Evolutionary conservation across 1,139 yeast genomes (phyloP).

Genomic region (Magnusiomyces fungicola): DNA sequence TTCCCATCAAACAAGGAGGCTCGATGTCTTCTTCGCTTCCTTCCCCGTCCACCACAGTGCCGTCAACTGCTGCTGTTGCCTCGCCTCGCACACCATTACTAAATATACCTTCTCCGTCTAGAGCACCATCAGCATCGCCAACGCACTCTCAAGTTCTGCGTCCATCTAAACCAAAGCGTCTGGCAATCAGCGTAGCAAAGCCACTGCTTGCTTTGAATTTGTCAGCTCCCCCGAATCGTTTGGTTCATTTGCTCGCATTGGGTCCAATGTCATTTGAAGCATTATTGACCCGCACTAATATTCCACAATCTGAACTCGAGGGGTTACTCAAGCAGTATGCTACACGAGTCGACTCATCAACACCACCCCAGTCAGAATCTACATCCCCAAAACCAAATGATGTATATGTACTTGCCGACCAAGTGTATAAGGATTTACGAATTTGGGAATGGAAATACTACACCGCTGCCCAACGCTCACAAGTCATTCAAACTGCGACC

Average conservation of each 20-base stretch:
- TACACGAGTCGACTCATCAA: background rate
- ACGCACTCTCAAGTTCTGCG: background rate
- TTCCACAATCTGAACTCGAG: constrained; percentile 25
- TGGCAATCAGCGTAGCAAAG: constrained; percentile 17
- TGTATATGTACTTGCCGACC: constrained; percentile 25
- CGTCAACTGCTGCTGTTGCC: constrained; percentile 15
- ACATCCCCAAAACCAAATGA: background rate
- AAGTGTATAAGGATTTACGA: constrained; percentile 29
- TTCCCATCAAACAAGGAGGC: constrained; percentile 19
- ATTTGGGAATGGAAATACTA: constrained; percentile 36
- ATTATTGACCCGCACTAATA: constrained; percentile 29
- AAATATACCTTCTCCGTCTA: constrained; percentile 1
- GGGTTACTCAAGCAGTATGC: constrained; percentile 29
- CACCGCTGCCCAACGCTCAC: constrained; percentile 27
- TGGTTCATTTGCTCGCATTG: constrained; percentile 34
- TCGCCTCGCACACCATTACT: constrained; percentile 2
- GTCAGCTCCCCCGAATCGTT: constrained; percentile 26
- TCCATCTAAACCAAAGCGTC: constrained; percentile 14
- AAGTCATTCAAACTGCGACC: constrained; percentile 26
- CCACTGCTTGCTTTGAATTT: constrained; percentile 25
- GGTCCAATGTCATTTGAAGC: constrained; percentile 23
- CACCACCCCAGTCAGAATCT: background rate
- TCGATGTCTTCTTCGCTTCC: constrained; percentile 14
- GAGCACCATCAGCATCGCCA: background rate
- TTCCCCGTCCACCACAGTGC: constrained; percentile 8